phyloP scores from a whole-genome alignment of 2,329 filamentous ascomycete genomes.

The Botryosphaeria dothidea region DNA sequence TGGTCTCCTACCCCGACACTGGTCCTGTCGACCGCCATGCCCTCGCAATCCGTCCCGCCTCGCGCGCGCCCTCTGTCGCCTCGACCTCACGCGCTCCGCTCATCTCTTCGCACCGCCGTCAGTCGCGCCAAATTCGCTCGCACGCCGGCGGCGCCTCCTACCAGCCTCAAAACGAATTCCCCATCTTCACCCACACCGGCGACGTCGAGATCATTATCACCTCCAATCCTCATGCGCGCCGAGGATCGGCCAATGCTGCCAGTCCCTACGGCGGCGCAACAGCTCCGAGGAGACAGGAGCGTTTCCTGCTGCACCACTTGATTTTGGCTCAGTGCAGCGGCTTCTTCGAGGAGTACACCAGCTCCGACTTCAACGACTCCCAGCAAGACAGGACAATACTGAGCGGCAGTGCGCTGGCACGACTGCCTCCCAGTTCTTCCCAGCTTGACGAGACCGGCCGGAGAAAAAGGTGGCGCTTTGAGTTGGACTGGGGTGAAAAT shows the following conservation, averaged over 20 bases:
- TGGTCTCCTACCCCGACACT: constrained; percentile 65
- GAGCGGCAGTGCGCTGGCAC: constrained; percentile 35
- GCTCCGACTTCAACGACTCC: constrained; percentile 69
- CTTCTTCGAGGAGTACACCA: constrained; percentile 87
- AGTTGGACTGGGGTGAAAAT: constrained; percentile 73
- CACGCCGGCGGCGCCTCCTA: constrained; percentile 72
- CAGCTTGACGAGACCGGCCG: constrained; percentile 22
- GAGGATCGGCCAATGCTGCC: constrained; percentile 19
- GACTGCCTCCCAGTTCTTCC: constrained; percentile 44
- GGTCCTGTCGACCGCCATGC: constrained; percentile 51
- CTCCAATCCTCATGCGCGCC: constrained; percentile 27
- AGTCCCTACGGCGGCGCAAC: constrained; percentile 1
- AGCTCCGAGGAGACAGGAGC: constrained; percentile 70
- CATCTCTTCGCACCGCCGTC: constrained; percentile 44
- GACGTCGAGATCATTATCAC: constrained; percentile 85
- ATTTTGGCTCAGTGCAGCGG: constrained; percentile 88
- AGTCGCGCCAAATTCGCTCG: constrained; percentile 78
- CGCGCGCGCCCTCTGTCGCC: constrained; percentile 62
- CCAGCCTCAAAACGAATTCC: constrained; percentile 84
- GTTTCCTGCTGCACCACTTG: constrained; percentile 84
- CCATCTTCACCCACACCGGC: constrained; percentile 83
- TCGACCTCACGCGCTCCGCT: constrained; percentile 55
- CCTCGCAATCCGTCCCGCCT: constrained; percentile 52
- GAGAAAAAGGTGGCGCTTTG: constrained; percentile 78
- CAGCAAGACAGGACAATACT: constrained; percentile 29